Evolutionary conservation across 2,329 filamentous ascomycete genomes (phyloP).

Genomic region (Talaromyces sp.): DNA sequence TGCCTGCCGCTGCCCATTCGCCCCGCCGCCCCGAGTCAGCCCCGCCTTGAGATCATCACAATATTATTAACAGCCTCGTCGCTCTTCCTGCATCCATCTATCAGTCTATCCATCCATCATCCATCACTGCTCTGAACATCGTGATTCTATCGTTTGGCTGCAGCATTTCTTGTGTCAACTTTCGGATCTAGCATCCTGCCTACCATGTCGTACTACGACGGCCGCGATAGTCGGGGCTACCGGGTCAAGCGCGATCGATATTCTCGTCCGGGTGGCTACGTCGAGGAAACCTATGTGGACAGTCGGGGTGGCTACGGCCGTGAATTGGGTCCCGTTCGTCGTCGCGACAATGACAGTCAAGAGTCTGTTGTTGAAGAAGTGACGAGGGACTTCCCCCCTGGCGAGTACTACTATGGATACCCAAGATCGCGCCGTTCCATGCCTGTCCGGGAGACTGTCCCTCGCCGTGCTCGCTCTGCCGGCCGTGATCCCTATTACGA

Average conservation of each 20-base stretch:
- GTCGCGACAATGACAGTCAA: conserved; percentile 60
- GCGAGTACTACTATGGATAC: conserved; percentile 42
- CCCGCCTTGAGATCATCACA: neutral
- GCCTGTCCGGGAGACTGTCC: conserved; percentile 27
- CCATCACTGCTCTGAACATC: conserved; percentile 5
- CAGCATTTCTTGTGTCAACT: conserved; percentile 8
- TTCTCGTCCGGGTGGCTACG: conserved; percentile 21
- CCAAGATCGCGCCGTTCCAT: conserved; percentile 21
- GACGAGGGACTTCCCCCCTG: conserved; percentile 76
- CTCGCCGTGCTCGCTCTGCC: conserved; percentile 34
- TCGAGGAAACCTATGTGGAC: conserved; percentile 26
- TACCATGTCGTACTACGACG: conserved; percentile 32
- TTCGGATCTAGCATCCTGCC: conserved; percentile 4
- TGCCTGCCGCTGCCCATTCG: neutral
- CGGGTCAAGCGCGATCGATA: conserved; percentile 28
- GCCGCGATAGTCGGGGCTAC: conserved; percentile 25
- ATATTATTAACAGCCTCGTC: neutral
- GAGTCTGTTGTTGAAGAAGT: conserved; percentile 71
- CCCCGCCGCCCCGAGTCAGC: neutral
- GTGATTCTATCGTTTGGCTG: conserved; percentile 12
- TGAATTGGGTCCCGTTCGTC: conserved; percentile 17
- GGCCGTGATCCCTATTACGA: conserved; percentile 31
- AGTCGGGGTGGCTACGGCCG: conserved; percentile 14
- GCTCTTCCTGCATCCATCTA: conserved; percentile 1
- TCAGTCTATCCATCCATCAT: conserved; percentile 3